Evolutionary conservation across 805 yeast genomes (phyloP).

Genomic region (Suhomyces sp.): DNA sequence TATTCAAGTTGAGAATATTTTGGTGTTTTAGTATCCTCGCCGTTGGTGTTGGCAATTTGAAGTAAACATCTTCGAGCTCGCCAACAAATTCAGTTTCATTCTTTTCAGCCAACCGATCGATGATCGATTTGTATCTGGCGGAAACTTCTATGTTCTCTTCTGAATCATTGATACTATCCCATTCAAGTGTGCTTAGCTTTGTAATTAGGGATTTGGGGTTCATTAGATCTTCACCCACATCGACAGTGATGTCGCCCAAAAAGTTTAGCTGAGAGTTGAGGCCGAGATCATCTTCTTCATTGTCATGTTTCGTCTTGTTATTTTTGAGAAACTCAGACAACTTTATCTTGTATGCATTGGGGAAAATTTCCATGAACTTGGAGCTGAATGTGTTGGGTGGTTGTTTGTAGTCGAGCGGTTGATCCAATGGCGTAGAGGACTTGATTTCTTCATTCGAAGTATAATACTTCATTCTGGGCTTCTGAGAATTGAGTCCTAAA

Average conservation of each 20-base stretch:
- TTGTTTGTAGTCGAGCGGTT: constrained; percentile 13
- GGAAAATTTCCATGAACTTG: constrained; percentile 25
- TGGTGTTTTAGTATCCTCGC: constrained; percentile 33
- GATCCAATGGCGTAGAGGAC: background rate
- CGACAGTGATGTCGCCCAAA: constrained; percentile 36
- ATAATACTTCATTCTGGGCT: constrained; percentile 12
- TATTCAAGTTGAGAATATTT: constrained; percentile 44
- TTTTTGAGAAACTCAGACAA: constrained; percentile 35
- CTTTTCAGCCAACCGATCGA: constrained; percentile 13
- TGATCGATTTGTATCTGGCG: constrained; percentile 18
- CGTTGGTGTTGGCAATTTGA: constrained; percentile 24
- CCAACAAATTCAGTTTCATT: constrained; percentile 1
- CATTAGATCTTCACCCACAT: constrained; percentile 18
- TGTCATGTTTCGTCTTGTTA: constrained; percentile 11
- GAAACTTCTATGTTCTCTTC: constrained; percentile 17
- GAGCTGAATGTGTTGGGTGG: constrained; percentile 14
- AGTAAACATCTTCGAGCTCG: constrained; percentile 17
- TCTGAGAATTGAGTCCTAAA: constrained; percentile 23
- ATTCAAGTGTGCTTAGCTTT: constrained; percentile 25
- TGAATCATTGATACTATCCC: constrained; percentile 32
- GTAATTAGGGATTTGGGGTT: constrained; percentile 23
- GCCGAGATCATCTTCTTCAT: constrained; percentile 17
- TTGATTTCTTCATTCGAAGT: background rate
- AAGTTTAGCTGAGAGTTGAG: constrained; percentile 32
- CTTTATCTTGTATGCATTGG: constrained; percentile 29